Conservation (phyloP, 2,329 filamentous ascomycete genomes). For the Rhytidhysteron rufulum region DNA sequence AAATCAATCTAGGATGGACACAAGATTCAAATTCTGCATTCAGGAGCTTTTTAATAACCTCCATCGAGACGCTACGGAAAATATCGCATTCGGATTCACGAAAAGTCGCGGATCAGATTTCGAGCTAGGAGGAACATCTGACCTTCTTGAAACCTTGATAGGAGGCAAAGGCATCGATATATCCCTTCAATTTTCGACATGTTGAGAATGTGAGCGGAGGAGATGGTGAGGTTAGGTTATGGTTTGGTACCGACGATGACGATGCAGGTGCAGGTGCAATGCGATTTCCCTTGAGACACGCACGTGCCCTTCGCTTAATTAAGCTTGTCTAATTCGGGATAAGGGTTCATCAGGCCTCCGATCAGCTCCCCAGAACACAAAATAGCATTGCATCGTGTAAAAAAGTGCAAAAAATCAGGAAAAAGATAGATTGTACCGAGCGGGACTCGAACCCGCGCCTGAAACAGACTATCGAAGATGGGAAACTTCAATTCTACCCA, state of each 20-base stretch:
- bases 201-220: too few relatives aligned
- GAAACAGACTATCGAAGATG: constrained; percentile 6
- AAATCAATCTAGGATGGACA: constrained; percentile 35
- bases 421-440: constrained; percentile 6
- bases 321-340: too few relatives aligned
- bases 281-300: too few relatives aligned
- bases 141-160: constrained; percentile 30
- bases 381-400: too few relatives aligned
- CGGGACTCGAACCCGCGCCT: constrained; percentile 15
- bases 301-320: too few relatives aligned
- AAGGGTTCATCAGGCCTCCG: too few relatives aligned
- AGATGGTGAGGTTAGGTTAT: too few relatives aligned
- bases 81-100: constrained; percentile 45
- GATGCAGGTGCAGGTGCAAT: too few relatives aligned
- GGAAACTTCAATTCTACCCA: constrained; percentile 16
- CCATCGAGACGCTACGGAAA: constrained; percentile 35
- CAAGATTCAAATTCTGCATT: constrained; percentile 40
- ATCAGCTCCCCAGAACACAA: too few relatives aligned
- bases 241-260: too few relatives aligned
- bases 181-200: too few relatives aligned
- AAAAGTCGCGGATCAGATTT: constrained; percentile 42
- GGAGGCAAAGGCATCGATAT: too few relatives aligned
- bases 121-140: constrained; percentile 39
- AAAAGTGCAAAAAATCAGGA: not conserved
- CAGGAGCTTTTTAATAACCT: constrained; percentile 40